Evolutionary conservation across 1,139 yeast species (phyloP), one percentile per base, ranked within the genome.

Genomic region (Debaryomycetaceae sp.): DNA sequence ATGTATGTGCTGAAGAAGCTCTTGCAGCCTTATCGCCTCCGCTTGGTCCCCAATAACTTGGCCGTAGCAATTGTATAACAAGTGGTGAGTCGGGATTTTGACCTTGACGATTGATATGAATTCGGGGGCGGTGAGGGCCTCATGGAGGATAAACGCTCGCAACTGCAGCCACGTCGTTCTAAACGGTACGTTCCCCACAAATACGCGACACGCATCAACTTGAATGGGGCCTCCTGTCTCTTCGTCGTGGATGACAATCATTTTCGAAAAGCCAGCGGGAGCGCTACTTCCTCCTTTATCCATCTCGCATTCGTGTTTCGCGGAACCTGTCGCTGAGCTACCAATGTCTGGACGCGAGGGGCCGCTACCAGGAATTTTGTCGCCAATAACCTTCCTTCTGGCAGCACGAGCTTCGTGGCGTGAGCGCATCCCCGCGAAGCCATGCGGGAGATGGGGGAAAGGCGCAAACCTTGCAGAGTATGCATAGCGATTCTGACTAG

Each of bases 171-270:
- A 74, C 25, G 66, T 65, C 2, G 77, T 59, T 11, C 63, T 42
- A 42, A 62, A 76, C 1, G 83, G 81, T 16, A 75, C 62, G 43
- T 73, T 73, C 0, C 77, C 77, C 15, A 73, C 55, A 38, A 71
- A 73, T 18, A 68, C 38, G 14, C 72, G 43, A 22, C 58, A 47
- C 2, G 66, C 58, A 34, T 62, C 55, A 2, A 64, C 62, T 29
- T 51, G 49, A 16, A 54, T 44, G 22, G 34, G 42, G 5, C 45
- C 50, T n/a, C 34, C 33, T 6, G 34, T 37, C 6, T 30, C 34
- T 4, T 22, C 22, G 13, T 14, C 26, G 24, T 13, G 18, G 25
- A 4, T 15, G n/a, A 16, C n/a, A 22, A n/a, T n/a, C 7, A 12
- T n/a, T n/a, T n/a, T n/a, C n/a, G n/a, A n/a, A n/a, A n/a, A n/a